Base-by-base conservation (phyloP, 176 grass and related monocot genomes). In the Cenchrus americanus region DNA sequence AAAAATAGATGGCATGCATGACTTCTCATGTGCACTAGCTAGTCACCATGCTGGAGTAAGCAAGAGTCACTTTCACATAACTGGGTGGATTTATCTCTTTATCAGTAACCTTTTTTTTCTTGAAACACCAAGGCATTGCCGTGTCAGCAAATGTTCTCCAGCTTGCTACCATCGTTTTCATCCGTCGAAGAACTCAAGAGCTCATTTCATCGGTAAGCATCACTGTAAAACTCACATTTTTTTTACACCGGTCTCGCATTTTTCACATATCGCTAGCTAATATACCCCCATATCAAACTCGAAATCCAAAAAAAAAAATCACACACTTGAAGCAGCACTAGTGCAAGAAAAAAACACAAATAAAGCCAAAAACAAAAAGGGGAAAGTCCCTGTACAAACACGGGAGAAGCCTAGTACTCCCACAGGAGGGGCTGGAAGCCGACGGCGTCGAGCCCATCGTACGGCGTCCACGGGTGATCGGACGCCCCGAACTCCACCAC, bases 351-450 rank as follows among this genome's bases (percentile, higher is more conserved):
- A 67, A 43, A 7, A 14, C 50, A 23, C 54, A 58, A 49, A 9
- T 9, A 32, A 26, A 69, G 34, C 6, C 8, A 1, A 70, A 44
- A 52, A 26, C 18, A 73, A 69, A 62, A 14, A 1, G 47, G 34
- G 0, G 0, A 9, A 74, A 81, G 15, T 2, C 0, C 75, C 44
- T 44, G 70, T 62, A 63, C 58, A 59, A 27, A 50, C 19, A 47
- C 7, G 34, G 4, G 34, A 22, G 12, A 21, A 23, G 47, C 47
- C 60, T 90, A 30, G 47, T 24, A 76, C 57, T 91, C 89, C 89
- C 89, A 87, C 7, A 84, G 62, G 48, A 87, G 80, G 17, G 89
- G 76, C 63, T 91, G 85, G 85, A 78, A 72, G 17, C 23, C 85
- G 46, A 76, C 40, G 0, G 84, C 70, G 17, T 91, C 89, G 1